Base-by-base conservation (phyloP, 768 basidiomycete species). In the Erythrobasidium yunnanense region DNA sequence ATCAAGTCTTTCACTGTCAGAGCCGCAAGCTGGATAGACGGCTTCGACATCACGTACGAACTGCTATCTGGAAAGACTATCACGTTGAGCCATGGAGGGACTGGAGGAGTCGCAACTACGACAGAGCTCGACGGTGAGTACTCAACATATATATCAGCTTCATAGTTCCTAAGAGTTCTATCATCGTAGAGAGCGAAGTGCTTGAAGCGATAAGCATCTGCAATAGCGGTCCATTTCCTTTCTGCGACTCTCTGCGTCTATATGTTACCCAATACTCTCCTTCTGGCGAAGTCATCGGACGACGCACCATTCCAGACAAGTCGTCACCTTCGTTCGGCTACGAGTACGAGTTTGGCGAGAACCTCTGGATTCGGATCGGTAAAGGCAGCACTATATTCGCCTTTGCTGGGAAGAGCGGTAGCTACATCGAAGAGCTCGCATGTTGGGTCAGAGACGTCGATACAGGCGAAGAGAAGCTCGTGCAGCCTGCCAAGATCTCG, bases 391-490 rank as follows among this genome's bases (percentile, higher is more conserved):
- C 42, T 22, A 63, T 63, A 50, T 63, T 63, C 33, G 60, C 60
- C 2, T 63, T 63, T 63, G 60, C 60, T 38, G 60, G 60, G 2
- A 30, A 32, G 32, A 30, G 46, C 32, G 60, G 60, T n/a, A 63
- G 60, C 60, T 63, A 63, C 22, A 52, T 63, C 11, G 60, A 63
- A 63, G 46, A 63, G 46, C 7, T 63, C 29, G 60, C 46, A 17
- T 63, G 60, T 22, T 63, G 60, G 60, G 29, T 63, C n/a, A 29
- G 60, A 5, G 47, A 63, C n/a, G 22, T 25, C 17, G 30, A 23
- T 7, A 52, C n/a, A n/a, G 47, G 60, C 11, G 6, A 51, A 5
- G 60, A 63, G 38, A 4, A 5, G 32, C 47, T 25, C 22, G 32
- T 63, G 8, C 20, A 35, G 32, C 42, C 60, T n/a, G 25, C 60